Evolutionary conservation across 768 basidiomycete species (phyloP).

Genomic region (Melanogaster broomeanus): DNA sequence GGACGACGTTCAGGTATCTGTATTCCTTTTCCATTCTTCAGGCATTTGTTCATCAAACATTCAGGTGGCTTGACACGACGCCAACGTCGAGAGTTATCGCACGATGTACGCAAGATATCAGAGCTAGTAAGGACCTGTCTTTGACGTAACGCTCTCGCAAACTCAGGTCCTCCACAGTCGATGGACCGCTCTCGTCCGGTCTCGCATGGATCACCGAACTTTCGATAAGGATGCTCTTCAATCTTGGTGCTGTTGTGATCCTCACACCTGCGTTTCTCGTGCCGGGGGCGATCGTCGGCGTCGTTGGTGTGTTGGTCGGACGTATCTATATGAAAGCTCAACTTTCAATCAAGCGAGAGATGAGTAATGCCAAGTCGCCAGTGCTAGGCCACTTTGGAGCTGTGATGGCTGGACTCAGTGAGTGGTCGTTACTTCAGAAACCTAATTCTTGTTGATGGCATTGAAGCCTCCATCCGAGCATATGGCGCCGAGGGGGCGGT

Average conservation of each 20-base stretch:
- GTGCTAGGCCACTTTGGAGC: slow-evolving; percentile 54
- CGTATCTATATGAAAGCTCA: slow-evolving; percentile 58
- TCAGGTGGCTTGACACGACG: no score
- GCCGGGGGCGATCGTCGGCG: slow-evolving; percentile 36
- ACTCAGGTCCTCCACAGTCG: no score
- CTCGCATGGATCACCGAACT: slow-evolving; percentile 33
- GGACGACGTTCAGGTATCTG: slow-evolving; percentile 47
- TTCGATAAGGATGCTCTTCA: slow-evolving; percentile 34
- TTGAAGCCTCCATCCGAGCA: slow-evolving; percentile 50
- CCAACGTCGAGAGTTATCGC: no score
- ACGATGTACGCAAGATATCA: no score
- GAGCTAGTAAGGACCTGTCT: no score
- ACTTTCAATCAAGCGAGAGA: slow-evolving; percentile 57
- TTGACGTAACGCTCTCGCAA: no score
- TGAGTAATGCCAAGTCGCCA: slow-evolving; percentile 51
- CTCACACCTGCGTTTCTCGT: slow-evolving; percentile 42
- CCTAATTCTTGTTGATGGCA: no score
- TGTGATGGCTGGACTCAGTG: slow-evolving; percentile 49
- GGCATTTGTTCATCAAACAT: no score
- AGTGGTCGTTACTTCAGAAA: no score
- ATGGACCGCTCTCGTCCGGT: slow-evolving; percentile 31
- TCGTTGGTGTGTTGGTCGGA: slow-evolving; percentile 44
- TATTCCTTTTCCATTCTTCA: no score
- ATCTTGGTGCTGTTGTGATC: slow-evolving; percentile 37
- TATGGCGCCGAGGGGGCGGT: slow-evolving; percentile 52